These are phyloP conservation scores for Acarospora socialis DNA, from an alignment of 2,329 filamentous ascomycete genomes.

Conservation along the genomic window DNA sequence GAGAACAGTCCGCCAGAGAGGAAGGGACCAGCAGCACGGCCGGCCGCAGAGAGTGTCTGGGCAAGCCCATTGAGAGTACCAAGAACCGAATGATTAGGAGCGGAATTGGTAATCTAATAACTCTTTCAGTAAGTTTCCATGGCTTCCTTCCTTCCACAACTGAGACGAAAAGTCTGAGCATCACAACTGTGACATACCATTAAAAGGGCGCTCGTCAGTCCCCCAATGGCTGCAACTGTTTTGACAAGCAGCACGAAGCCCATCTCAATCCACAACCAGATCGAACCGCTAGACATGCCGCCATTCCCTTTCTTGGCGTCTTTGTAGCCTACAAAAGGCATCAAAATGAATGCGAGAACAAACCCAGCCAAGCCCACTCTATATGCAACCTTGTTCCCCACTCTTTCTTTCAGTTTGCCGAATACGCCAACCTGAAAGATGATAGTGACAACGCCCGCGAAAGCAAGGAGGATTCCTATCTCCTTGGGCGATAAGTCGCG, in stretches of 20 bases:
- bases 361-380: constrained; percentile 65
- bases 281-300: constrained; percentile 43
- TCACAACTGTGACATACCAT: constrained; percentile 51
- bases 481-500: constrained; percentile 60
- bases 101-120: constrained; percentile 75
- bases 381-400: constrained; percentile 81
- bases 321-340: constrained; percentile 79
- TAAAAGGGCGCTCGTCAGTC: constrained; percentile 75
- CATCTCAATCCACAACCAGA: constrained; percentile 69
- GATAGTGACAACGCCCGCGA: constrained; percentile 75
- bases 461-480: constrained; percentile 73
- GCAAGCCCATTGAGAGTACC: constrained; percentile 88
- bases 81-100: constrained; percentile 69
- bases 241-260: constrained; percentile 70
- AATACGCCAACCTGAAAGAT: constrained; percentile 81
- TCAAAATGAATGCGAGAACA: constrained; percentile 66
- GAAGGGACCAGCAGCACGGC: constrained; percentile 77
- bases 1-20: constrained; percentile 78
- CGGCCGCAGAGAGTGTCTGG: constrained; percentile 82
- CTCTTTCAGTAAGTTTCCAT: background rate
- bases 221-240: constrained; percentile 78
- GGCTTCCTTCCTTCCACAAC: constrained; percentile 2
- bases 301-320: constrained; percentile 43
- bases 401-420: constrained; percentile 57
- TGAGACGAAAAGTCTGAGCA: background rate